These are phyloP conservation scores for Parietichytrium sp. DNA, from an alignment of 108 stramenopile species.

Conservation along the genomic window DNA sequence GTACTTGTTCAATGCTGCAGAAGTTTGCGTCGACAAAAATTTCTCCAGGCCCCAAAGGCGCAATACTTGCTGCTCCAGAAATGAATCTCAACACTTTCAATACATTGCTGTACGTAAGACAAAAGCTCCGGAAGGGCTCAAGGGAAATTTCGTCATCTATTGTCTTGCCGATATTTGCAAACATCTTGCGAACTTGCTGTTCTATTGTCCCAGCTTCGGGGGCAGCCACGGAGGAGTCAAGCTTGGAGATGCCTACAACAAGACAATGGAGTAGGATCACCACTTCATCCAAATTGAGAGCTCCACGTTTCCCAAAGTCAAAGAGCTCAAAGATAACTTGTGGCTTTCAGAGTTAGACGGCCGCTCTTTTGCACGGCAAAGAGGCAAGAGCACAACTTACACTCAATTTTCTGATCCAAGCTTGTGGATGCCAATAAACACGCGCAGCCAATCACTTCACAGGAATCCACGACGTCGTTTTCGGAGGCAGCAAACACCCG, in stretches of 20 bases:
- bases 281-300: background rate
- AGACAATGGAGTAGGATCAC: background rate
- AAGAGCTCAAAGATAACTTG: background rate
- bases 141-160: background rate
- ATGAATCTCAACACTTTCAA: background rate
- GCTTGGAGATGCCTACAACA: background rate
- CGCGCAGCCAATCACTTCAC: no score
- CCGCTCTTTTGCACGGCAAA: no score
- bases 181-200: background rate
- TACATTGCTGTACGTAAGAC: background rate
- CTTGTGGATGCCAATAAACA: no score
- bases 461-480: no score
- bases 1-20: background rate
- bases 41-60: background rate
- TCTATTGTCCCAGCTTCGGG: background rate
- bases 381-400: no score
- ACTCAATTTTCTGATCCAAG: no score
- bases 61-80: background rate
- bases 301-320: background rate
- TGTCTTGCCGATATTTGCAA: background rate
- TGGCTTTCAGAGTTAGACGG: no score
- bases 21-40: background rate
- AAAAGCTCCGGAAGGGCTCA: background rate
- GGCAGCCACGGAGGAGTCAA: background rate
- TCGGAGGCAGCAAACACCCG: no score